A percentile compares a stretch with the other conserved stretches of the same genome.
Conservation (phyloP, 306 rosid species). For the Lupinus albus region DNA sequence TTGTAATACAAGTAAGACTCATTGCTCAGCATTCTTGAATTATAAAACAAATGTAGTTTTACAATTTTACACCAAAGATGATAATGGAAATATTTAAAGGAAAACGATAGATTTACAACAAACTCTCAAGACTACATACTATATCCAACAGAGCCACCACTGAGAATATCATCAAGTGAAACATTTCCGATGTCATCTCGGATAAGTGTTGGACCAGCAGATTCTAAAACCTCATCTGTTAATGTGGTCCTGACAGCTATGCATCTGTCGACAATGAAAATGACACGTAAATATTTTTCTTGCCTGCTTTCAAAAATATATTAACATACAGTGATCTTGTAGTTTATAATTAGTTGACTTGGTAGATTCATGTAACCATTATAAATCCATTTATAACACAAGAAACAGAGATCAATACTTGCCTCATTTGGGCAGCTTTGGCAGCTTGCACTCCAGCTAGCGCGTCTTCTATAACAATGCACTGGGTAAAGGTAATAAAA, state of each 20-base stretch:
- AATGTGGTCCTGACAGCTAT: slow-evolving; percentile 90
- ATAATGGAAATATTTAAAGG: slow-evolving; percentile 50
- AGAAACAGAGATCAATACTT: slow-evolving; percentile 27
- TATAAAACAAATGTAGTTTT: slow-evolving; percentile 47
- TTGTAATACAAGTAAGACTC: slow-evolving; percentile 46
- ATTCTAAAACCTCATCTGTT: slow-evolving; percentile 66
- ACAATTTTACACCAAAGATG: slow-evolving; percentile 55
- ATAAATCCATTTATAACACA: background rate
- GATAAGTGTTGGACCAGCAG: slow-evolving; percentile 75
- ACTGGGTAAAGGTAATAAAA: slow-evolving; percentile 54
- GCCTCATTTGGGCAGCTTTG: slow-evolving; percentile 95
- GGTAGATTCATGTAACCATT: slow-evolving; percentile 25
- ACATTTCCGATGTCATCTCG: slow-evolving; percentile 81
- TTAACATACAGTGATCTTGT: slow-evolving; percentile 20
- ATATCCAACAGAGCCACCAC: slow-evolving; percentile 78
- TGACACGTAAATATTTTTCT: slow-evolving; percentile 20
- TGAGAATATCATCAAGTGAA: slow-evolving; percentile 86
- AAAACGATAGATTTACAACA: slow-evolving; percentile 49
- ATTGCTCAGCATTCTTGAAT: slow-evolving; percentile 42
- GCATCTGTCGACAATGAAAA: slow-evolving; percentile 61
- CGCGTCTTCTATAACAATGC: slow-evolving; percentile 95
- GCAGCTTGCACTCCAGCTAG: slow-evolving; percentile 98
- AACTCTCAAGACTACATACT: slow-evolving; percentile 84
- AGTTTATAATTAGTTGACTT: slow-evolving; percentile 20
- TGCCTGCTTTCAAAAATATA: slow-evolving; percentile 15